These are phyloP conservation scores for Chalciporus piperatus DNA, from an alignment of 768 basidiomycete genomes.

Conservation along the genomic window DNA sequence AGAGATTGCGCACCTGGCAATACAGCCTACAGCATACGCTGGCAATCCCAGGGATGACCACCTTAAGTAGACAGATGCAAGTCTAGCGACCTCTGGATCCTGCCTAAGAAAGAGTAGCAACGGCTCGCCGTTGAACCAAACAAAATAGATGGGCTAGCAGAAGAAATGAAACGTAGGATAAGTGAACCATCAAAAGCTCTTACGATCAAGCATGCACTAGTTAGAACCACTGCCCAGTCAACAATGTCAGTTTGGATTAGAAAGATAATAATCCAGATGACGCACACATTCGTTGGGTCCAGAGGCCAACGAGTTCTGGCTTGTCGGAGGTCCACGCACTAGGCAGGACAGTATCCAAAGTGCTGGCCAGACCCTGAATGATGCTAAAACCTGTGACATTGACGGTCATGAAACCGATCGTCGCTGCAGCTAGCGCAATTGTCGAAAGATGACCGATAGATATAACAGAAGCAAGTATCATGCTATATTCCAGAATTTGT, in stretches of 20 bases:
- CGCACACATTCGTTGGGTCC: constrained; percentile 84
- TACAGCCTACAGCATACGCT: constrained; percentile 55
- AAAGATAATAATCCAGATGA: neutral
- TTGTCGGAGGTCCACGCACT: constrained; percentile 90
- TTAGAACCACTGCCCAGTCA: constrained; percentile 49
- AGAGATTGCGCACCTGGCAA: constrained; percentile 43
- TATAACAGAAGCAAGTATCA: constrained; percentile 81
- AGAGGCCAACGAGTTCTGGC: constrained; percentile 83
- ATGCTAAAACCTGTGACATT: constrained; percentile 59
- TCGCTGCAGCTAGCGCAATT: constrained; percentile 81
- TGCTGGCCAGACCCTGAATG: constrained; percentile 77
- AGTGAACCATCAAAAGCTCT: neutral
- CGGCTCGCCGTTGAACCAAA: constrained; percentile 83
- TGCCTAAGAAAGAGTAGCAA: constrained; percentile 71
- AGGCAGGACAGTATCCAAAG: constrained; percentile 91
- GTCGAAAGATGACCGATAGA: constrained; percentile 92
- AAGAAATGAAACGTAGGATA: neutral
- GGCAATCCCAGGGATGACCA: constrained; percentile 77
- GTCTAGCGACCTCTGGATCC: constrained; percentile 77
- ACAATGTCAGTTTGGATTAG: constrained; percentile 6
- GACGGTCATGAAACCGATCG: constrained; percentile 74
- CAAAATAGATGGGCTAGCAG: constrained; percentile 48
- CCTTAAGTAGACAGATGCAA: constrained; percentile 72
- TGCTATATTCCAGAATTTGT: constrained; percentile 80
- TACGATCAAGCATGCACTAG: constrained; percentile 19